Base-by-base conservation (phyloP, 2,329 filamentous ascomycete genomes). In the Fusarium praegraminearum region DNA sequence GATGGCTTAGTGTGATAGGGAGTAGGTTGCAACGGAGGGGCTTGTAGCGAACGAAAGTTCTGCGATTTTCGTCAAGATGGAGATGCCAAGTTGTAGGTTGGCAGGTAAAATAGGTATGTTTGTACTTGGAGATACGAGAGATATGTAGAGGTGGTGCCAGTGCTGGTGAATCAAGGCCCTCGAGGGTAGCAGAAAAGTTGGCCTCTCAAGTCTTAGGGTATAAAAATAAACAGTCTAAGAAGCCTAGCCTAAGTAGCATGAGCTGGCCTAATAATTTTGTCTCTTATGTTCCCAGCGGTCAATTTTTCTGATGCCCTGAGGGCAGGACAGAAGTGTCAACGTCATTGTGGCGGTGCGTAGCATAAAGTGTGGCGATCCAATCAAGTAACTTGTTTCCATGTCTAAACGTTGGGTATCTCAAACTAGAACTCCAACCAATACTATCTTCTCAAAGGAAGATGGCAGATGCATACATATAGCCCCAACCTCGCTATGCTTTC, bases 331-430 rank as follows among this genome's bases (percentile, higher is more conserved):
- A 30, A 63, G 62, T 65, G 72, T 74, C 76, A 77, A 82, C 80
- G 81, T 83, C 81, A 83, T 83, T 79, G 81, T 81, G 80, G 80
- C 79, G 75, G 77, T 65, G 61, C 62, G 41, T 67, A 71, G 40
- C 24, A 70, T 68, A 70, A 73, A 72, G 59, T 44, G 75, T 78
- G 76, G 76, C 76, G 73, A 68, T 30, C 54, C 62, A 65, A 65
- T 49, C 47, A 66, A 66, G 30, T 50, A 43, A 33, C 61, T 54
- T 53, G 15, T 58, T 58, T 65, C 52, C 41, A 44, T 50, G 47
- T 66, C 47, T 66, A 41, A 65, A 53, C n/a, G 62, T 61, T 65
- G 62, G 62, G 47, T 65, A 66, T 65, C 61, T 65, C 62, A 66
- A 66, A 50, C 53, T 66, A 66, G 62, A 65, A 51, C 49, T 66